phyloP scores from a whole-genome alignment of 2,329 filamentous ascomycete genomes.

The Colletotrichum sp. region DNA sequence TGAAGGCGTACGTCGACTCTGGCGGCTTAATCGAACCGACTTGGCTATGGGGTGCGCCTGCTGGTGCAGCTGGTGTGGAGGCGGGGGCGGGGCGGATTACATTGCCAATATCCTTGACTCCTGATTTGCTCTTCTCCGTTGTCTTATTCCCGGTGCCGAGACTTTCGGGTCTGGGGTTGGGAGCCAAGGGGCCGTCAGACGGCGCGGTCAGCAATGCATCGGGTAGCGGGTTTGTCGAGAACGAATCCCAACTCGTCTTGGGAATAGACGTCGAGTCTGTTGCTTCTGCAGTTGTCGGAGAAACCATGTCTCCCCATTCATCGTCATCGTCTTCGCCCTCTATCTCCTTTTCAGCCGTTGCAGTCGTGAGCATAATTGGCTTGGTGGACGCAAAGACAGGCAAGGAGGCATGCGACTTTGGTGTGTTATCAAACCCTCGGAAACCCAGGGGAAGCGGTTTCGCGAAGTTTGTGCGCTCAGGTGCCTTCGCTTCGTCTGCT shows the following conservation, averaged over 20 bases:
- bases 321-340: conserved; percentile 36
- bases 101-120: conserved; percentile 3
- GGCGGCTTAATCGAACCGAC: neutral
- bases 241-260: conserved; percentile 16
- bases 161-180: neutral
- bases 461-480: neutral
- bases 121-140: conserved; percentile 6
- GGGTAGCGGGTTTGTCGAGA: conserved; percentile 13
- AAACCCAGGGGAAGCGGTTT: conserved; percentile 7
- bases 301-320: conserved; percentile 67
- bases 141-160: conserved; percentile 4
- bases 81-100: conserved; percentile 13
- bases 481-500: neutral
- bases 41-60: conserved; percentile 1
- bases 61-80: conserved; percentile 1
- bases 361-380: neutral
- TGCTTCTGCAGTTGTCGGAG: conserved; percentile 34
- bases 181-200: neutral
- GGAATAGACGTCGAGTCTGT: conserved; percentile 5
- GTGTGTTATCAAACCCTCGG: conserved; percentile 8
- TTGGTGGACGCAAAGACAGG: conserved; percentile 4
- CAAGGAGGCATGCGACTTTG: conserved; percentile 10
- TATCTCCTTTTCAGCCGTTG: conserved; percentile 14
- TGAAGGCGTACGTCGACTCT: neutral
- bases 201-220: neutral